Evolutionary conservation across 257 asterid genomes (phyloP), one percentile per base, ranked within the genome.

Genomic region (Ballota nigra): DNA sequence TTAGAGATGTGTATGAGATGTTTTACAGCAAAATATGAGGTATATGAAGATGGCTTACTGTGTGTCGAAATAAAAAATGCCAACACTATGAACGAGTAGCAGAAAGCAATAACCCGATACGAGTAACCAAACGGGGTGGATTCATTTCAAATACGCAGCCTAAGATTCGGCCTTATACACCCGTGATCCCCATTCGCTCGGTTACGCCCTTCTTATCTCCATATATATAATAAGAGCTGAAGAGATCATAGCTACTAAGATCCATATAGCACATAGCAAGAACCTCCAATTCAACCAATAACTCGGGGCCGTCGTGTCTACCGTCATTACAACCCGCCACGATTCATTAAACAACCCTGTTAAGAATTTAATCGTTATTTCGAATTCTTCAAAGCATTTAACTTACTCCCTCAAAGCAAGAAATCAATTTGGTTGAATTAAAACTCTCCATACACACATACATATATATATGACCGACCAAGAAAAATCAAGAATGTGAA

Each of bases 241-340:
- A 34, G 68, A 64, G 43, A 80, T 68, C 68, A 86, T 77, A 73
- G 79, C 51, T 61, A 69, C 69, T 6, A 72, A 18, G 71, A 92
- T 62, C 85, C 88, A 86, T 72, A 81, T 47, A 59, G 86, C 93
- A 82, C 94, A 90, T 15, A 92, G 75, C 53, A 82, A 83, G 82
- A 90, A 90, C 72, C 96, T 90, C 98, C 95, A 86, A 77, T 85
- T 92, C 82, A 88, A 81, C 98, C 98, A 92, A 72, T 92, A 92
- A 74, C 86, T 76, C 2, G 81, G 79, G 58, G 79, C 64, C n/a
- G 89, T 84, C 9, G 98, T 88, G 75, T 92, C 89, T 1, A 77
- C 71, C 53, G 80, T 65, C 97, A 88, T 92, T 67, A 75, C 84
- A 8, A 85, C 77, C 75, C 67, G 31, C 88, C 86, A 75, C 73